Base-by-base conservation (phyloP, 2,329 filamentous ascomycete genomes). In the Daldinia sp. region DNA sequence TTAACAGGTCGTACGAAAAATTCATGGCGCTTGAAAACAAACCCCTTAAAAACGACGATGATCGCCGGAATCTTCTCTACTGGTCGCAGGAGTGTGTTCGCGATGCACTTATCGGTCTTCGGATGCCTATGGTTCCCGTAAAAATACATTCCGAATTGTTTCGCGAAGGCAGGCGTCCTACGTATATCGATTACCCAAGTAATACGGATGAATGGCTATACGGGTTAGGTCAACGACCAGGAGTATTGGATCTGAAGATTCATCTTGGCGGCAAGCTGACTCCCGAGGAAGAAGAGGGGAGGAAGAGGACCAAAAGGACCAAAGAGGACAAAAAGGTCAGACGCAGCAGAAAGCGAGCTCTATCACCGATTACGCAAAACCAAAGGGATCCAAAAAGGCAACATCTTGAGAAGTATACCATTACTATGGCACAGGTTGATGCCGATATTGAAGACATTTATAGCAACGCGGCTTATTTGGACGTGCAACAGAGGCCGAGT, bases 181-280 rank as follows among this genome's bases (percentile, higher is more conserved):
- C 61, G 1, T 68, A 64, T 19, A n/a, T 67, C 7, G 61, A 67
- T 17, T 64, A 15, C 43, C 13, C 55, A 11, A 15, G 9, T 11
- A 29, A 9, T 5, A 27, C 53, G 2, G 43, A 58, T 1, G 55
- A 63, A 15, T 64, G 35, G 25, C 8, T 47, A 9, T 61, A 61
- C 11, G 66, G 66, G 7, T 3, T 17, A 23, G 58, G 49, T 13
- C 4, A 21, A 21, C 48, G 63, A 11, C 58, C 63, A 7, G 66
- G 66, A 15, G 8, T 64, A 32, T n/a, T 63, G 13, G 11, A 47
- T 23, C 15, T 68, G 9, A 63, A 41, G 52, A 5, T 17, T n/a
- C 30, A 11, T 32, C 49, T 68, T 17, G 63, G 66, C 13, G 64
- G 64, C 8, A 2, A 13, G 15, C 6, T 66, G 4, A 45, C 54